These are phyloP conservation scores for Trametes polyzona DNA, from an alignment of 1,284 basidiomycete species.

Conservation along the genomic window DNA sequence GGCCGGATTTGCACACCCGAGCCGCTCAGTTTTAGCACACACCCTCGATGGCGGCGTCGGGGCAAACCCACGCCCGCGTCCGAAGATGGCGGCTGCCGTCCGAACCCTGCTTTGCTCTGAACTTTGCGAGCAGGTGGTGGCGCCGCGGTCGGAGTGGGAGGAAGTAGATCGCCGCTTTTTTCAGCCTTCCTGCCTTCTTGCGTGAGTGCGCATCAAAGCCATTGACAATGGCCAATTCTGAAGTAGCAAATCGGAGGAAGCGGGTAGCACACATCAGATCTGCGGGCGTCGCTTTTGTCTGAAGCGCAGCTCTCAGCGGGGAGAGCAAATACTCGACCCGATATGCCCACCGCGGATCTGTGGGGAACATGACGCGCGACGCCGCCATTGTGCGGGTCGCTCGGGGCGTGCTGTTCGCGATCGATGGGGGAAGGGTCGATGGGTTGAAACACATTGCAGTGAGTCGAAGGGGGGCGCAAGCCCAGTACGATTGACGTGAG, in stretches of 20 bases:
- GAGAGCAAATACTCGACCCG: too few relatives aligned
- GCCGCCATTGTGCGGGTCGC: background rate
- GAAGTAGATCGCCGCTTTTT: too few relatives aligned
- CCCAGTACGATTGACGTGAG: background rate
- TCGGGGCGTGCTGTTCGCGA: background rate
- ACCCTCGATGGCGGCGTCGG: too few relatives aligned
- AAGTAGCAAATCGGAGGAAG: background rate
- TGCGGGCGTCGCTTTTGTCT: background rate
- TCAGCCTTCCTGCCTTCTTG: too few relatives aligned
- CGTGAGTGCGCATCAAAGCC: background rate
- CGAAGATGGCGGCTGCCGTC: too few relatives aligned
- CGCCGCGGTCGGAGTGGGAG: too few relatives aligned
- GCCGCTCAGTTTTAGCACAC: too few relatives aligned
- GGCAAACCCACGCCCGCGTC: too few relatives aligned
- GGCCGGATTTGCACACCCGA: too few relatives aligned
- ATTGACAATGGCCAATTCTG: background rate
- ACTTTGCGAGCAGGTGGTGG: too few relatives aligned
- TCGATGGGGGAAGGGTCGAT: background rate
- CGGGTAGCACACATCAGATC: background rate
- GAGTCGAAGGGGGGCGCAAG: background rate
- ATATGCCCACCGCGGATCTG: slow-evolving; percentile 1
- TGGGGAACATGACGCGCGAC: background rate
- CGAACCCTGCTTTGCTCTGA: too few relatives aligned
- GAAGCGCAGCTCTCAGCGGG: background rate
- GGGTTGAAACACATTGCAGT: background rate